Conservation (phyloP, 2,329 filamentous ascomycete genomes). For the Penicillium griseofulvum region DNA sequence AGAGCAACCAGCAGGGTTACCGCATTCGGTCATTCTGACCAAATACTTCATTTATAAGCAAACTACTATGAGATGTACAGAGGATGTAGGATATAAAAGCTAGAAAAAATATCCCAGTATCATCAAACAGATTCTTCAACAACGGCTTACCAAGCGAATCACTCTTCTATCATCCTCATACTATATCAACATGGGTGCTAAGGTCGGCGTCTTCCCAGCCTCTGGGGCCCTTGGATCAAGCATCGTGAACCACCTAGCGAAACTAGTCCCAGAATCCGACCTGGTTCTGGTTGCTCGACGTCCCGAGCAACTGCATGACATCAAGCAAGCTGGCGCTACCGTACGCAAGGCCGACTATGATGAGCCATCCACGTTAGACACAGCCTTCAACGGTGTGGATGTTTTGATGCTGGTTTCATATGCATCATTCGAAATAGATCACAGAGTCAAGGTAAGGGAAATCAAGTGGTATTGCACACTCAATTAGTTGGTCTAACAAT, state of each 20-base stretch:
- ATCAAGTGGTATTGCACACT: neutral
- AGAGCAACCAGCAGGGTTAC: neutral
- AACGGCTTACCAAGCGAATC: neutral
- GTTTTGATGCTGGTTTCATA: conserved; percentile 57
- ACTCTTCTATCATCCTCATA: neutral
- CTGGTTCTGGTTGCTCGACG: conserved; percentile 50
- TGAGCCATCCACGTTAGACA: conserved; percentile 43
- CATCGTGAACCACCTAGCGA: conserved; percentile 50
- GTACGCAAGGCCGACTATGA: conserved; percentile 52
- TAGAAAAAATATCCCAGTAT: neutral
- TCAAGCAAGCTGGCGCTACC: conserved; percentile 21
- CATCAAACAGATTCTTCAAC: neutral
- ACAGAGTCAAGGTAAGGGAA: conserved; percentile 41
- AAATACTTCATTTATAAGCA: conserved; percentile 1
- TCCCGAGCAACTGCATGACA: conserved; percentile 20
- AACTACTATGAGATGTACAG: neutral
- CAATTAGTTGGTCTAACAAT: neutral
- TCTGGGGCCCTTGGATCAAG: conserved; percentile 54
- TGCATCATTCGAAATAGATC: conserved; percentile 50
- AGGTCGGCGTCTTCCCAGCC: conserved; percentile 46
- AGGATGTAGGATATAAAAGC: neutral
- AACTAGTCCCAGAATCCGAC: conserved; percentile 44
- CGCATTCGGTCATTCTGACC: neutral
- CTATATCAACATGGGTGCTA: conserved; percentile 15
- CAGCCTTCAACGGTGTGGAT: conserved; percentile 51